Conservation (phyloP, 164 flowering plant genomes). For the Platanus orientalis region DNA sequence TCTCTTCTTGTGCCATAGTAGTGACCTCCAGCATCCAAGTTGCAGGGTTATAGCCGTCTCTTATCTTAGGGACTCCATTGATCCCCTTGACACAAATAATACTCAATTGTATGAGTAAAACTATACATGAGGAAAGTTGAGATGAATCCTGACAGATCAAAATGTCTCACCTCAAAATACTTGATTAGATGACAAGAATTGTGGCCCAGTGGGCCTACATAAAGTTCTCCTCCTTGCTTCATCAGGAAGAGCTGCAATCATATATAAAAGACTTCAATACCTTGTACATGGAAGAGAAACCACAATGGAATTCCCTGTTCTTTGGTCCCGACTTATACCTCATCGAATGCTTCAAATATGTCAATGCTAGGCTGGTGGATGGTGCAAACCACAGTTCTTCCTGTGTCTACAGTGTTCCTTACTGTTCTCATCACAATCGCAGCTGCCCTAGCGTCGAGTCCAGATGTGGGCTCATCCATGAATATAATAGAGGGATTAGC, state of each 20-base stretch:
- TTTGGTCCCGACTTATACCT: constrained; percentile 23
- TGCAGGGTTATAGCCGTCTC: constrained; percentile 42
- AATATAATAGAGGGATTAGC: constrained; percentile 56
- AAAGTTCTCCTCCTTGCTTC: constrained; percentile 42
- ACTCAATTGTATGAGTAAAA: not conserved
- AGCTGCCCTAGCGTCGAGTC: constrained; percentile 57
- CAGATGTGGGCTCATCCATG: constrained; percentile 65
- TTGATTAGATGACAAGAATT: constrained; percentile 32
- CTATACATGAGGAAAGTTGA: not conserved
- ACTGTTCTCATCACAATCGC: constrained; percentile 62
- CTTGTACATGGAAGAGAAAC: not conserved
- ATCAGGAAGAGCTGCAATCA: constrained; percentile 34
- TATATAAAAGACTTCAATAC: not conserved
- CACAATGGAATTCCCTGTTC: not conserved
- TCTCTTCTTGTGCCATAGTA: constrained; percentile 29
- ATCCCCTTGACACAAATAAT: constrained; percentile 22
- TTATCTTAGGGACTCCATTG: constrained; percentile 34
- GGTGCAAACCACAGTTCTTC: constrained; percentile 53
- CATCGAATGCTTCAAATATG: constrained; percentile 53
- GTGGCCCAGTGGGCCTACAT: constrained; percentile 42
- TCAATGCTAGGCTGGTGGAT: constrained; percentile 59
- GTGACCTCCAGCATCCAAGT: constrained; percentile 53
- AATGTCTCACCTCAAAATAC: constrained; percentile 37
- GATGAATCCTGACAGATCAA: not conserved
- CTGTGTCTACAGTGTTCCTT: constrained; percentile 49